Evolutionary conservation across 1,284 basidiomycete genomes (phyloP), one percentile per base, ranked within the genome.

Genomic region (Tremellales sp.): DNA sequence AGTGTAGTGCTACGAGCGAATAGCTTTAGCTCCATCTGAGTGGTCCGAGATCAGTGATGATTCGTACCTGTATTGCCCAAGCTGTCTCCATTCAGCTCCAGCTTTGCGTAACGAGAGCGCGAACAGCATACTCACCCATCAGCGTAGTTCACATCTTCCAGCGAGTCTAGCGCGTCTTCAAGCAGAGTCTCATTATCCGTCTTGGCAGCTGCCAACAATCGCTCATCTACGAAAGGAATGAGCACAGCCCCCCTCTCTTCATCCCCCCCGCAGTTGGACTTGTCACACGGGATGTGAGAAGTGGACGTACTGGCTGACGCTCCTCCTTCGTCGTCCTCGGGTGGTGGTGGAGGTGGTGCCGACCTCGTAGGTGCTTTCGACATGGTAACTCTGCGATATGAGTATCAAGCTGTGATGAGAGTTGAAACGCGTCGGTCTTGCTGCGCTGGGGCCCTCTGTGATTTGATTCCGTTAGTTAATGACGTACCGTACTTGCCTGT

Each of bases 201-300:
- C 64, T 86, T 82, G 22, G 86, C 87, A 19, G 87, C 87, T 10
- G 82, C 82, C 29, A 89, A 75, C 43, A 90, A 76, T 41, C 81
- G 78, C 74, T 88, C 83, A 66, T 87, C 87, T 89, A 60, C 5
- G 17, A 15, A 31, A 7, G n/a, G 13, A 15, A 45, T 43, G 23
- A 49, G 48, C 43, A 15, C 23, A 29, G 37, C 15, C 19, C 26
- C 25, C 13, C n/a, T 40, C 25, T 39, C 36, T 8, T 10, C 29
- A 33, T 33, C 10, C 29, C 29, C 10, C 29, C 8, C 29, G n/a
- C 8, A 33, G 10, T 33, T 33, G 29, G 29, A 33, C n/a, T n/a
- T n/a, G 29, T n/a, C 10, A 33, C 10, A n/a, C n/a, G 8, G 29
- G 8, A 39, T 21, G 19, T 10, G 10, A 39, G 7, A 17, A n/a